Conservation (phyloP, 495 filamentous ascomycete species). For the Penicillium desertorum region DNA sequence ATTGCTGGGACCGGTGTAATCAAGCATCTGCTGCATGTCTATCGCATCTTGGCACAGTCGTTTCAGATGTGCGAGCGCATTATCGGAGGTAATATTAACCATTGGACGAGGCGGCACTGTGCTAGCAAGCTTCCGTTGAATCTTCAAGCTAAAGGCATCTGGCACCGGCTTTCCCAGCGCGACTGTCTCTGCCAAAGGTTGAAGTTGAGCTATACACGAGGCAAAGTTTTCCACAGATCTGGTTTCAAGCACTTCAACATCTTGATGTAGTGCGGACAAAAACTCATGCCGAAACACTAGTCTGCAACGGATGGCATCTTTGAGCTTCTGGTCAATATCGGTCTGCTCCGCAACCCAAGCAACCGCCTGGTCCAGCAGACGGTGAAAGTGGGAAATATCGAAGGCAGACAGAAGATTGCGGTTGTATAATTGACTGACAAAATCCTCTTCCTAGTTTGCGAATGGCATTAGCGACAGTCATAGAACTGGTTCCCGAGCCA, state of each 20-base stretch:
- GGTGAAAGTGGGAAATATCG: slow-evolving; percentile 53
- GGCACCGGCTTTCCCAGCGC: slow-evolving; percentile 64
- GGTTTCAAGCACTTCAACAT: slow-evolving; percentile 42
- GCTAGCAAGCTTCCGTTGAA: slow-evolving; percentile 85
- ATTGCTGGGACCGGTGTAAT: slow-evolving; percentile 66
- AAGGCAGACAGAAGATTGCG: slow-evolving; percentile 69
- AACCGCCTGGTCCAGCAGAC: slow-evolving; percentile 61
- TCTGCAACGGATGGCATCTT: slow-evolving; percentile 59
- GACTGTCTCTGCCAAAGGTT: slow-evolving; percentile 54
- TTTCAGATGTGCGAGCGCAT: slow-evolving; percentile 68
- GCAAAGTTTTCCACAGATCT: slow-evolving; percentile 42
- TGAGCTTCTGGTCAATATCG: slow-evolving; percentile 51
- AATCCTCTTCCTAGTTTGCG: slow-evolving; percentile 80
- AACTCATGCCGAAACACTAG: slow-evolving; percentile 65
- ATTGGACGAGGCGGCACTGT: slow-evolving; percentile 92
- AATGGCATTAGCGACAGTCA: not conserved
- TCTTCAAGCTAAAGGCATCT: slow-evolving; percentile 82
- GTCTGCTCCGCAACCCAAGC: slow-evolving; percentile 50
- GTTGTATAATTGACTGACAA: slow-evolving; percentile 85
- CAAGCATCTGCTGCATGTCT: slow-evolving; percentile 64
- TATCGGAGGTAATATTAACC: slow-evolving; percentile 68
- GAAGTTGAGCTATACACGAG: slow-evolving; percentile 46
- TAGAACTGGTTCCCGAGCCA: not conserved
- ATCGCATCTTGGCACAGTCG: slow-evolving; percentile 71
- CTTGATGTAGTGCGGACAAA: slow-evolving; percentile 51